Base-by-base conservation (phyloP, 257 asterid genomes). In the Voacanga thouarsii region DNA sequence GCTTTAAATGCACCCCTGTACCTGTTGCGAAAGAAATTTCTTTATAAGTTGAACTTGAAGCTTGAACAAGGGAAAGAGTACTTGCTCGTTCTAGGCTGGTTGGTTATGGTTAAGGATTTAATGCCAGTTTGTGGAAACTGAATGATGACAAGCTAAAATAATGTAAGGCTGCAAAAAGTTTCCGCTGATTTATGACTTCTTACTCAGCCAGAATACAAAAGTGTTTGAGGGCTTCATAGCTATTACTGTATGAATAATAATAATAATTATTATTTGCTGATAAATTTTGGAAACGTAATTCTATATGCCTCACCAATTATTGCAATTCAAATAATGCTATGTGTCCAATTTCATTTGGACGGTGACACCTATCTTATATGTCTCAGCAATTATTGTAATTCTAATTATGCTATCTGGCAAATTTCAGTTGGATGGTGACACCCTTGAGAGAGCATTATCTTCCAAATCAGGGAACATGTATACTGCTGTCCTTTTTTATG, bases 401-500 rank as follows among this genome's bases (percentile, higher is more conserved):
- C 57, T 51, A 51, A 51, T 51, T 3, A 51, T 51, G 19, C 57
- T 51, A 4, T 51, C 2, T 53, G n/a, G 18, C 21, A 24, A 47
- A 33, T 21, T 71, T 24, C 49, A 91, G 96, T 88, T 86, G 85
- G 83, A 81, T 84, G 92, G 83, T 64, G 89, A 85, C 81, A 75
- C 82, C 66, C 69, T 91, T 47, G 92, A 89, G 57, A 72, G 67
- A 66, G 78, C 82, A 18, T 63, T 88, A 83, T 78, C 86, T 86
- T 85, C 86, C 83, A 80, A 28, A 49, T 5, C 61, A 57, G 77
- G 41, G 77, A 77, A 86, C 73, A 85, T 61, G 71, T 83, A 88
- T 78, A 72, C 85, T 73, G 88, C 90, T 72, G 86, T 87, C 69
- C 87, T 91, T 41, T 88, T 88, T 74, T 86, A 85, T 85, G 91